Base-by-base conservation (phyloP, 148 eudicot species). In the Camellia lanceoleosa region DNA sequence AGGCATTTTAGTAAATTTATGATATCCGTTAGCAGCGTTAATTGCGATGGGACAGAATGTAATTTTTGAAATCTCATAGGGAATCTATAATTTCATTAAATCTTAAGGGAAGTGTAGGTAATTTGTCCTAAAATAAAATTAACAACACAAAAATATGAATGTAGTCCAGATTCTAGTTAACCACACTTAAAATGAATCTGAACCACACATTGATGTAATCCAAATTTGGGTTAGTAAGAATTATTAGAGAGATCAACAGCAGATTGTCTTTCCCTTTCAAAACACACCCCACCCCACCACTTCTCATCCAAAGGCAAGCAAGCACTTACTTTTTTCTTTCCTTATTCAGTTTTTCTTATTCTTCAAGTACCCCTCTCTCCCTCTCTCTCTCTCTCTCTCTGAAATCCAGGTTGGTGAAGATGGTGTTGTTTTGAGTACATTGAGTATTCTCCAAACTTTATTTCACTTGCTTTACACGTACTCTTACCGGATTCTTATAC, bases 401-500 rank as follows among this genome's bases (percentile, higher is more conserved):
- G 66, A 30, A 30, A 30, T 30, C 38, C 47, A 66, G 83, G 88
- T 88, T 80, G 91, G 80, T 89, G 89, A 78, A 76, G 87, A 87
- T 83, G 68, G 81, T 82, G 79, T 68, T 75, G 78, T 89, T 81
- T 30, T 30, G 89, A 89, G 82, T 74, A 74, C 38, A 30, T 30
- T 30, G 38, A 65, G 89, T 89, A 82, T 77, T 73, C 89, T 89
- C 85, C 89, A 87, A 87, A 91, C 80, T 75, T 84, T 67, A 79
- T 71, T 81, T 81, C 78, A 80, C 78, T 87, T 88, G 82, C 84
- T 85, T 85, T 85, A 77, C 80, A 84, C 82, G 63, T 87, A 90
- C 91, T 91, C 95, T 77, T 89, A 81, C 49, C 80, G 84, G 90
- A 85, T 87, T 87, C 89, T 72, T 74, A 73, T 58, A 80, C 83